Conservation (phyloP, 331 rosid genomes). For the Acacia concinna region DNA sequence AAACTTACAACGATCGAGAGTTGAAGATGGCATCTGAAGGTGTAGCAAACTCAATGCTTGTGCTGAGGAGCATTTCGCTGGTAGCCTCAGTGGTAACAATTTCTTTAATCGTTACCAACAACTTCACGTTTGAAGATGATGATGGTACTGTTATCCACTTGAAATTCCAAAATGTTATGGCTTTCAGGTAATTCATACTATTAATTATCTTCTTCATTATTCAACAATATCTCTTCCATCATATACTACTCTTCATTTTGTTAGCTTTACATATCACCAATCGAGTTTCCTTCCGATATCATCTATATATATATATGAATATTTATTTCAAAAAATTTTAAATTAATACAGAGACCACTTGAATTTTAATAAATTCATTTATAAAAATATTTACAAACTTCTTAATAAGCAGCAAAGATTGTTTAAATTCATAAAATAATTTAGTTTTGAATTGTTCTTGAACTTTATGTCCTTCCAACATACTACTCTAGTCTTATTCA, state of each 20-base stretch:
- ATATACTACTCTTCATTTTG: background rate
- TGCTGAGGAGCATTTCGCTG: slow-evolving; percentile 39
- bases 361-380: background rate
- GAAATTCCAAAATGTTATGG: slow-evolving; percentile 20
- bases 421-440: background rate
- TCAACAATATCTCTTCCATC: background rate
- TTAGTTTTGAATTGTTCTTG: background rate
- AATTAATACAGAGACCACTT: background rate
- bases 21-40: slow-evolving; percentile 1
- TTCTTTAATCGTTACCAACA: slow-evolving; percentile 29
- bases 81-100: slow-evolving; percentile 35
- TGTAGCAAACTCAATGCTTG: slow-evolving; percentile 35
- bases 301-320: too few species aligned
- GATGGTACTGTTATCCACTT: too few species aligned
- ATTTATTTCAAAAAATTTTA: too few species aligned
- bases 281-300: background rate
- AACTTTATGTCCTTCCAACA: too few species aligned
- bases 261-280: background rate
- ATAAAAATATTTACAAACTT: background rate
- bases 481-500: too few species aligned
- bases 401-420: too few species aligned
- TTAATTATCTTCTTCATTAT: background rate
- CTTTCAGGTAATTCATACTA: slow-evolving; percentile 47
- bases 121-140: too few species aligned
- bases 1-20: too few species aligned